Base-by-base conservation (phyloP, 2,329 filamentous ascomycete species). In the Trichophyton rubrum region DNA sequence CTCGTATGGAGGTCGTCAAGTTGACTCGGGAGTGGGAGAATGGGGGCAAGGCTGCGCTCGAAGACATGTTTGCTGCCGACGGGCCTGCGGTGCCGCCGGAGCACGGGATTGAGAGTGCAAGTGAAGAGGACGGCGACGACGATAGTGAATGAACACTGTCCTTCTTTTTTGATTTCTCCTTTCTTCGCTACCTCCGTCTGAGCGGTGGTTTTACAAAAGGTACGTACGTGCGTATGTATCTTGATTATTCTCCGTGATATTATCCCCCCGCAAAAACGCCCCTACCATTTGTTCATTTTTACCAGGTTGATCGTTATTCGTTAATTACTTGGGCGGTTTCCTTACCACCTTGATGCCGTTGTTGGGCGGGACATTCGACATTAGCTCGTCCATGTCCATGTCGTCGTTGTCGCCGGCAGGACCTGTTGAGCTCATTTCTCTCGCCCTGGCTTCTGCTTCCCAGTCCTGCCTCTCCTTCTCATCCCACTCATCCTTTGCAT, bases 401-500 rank as follows among this genome's bases (percentile, higher is more conserved):
- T 74, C 71, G n/a, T 67, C 63, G 24, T 68, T 67, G 20, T 69
- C 68, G 22, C 67, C 45, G 60, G 59, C 30, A 60, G 41, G 47
- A 67, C 64, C 3, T 64, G 70, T 33, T 38, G 33, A 38, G 11
- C 1, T 38, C 33, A 13, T 11, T 33, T 72, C 71, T 40, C 72
- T 68, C 56, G 78, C 71, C 58, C 73, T 74, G 59, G 75, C 73
- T 67, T 82, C 85, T 38, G 83, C 84, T 73, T 95, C 88, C 67
- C 88, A 85, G 68, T 91, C 88, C 77, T 86, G 85, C 60, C 86
- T 82, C 68, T 84, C 83, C 62, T 80, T 78, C 78, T 97, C 93
- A 72, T 99, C 93, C 69, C 89, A 90, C 65, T 87, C 89, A 15
- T 91, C 91, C 71, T 91, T 93, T 45, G 86, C 81, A 74, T 97